Base-by-base conservation (phyloP, 2,329 filamentous ascomycete genomes). In the Tetracladium maxilliforme region DNA sequence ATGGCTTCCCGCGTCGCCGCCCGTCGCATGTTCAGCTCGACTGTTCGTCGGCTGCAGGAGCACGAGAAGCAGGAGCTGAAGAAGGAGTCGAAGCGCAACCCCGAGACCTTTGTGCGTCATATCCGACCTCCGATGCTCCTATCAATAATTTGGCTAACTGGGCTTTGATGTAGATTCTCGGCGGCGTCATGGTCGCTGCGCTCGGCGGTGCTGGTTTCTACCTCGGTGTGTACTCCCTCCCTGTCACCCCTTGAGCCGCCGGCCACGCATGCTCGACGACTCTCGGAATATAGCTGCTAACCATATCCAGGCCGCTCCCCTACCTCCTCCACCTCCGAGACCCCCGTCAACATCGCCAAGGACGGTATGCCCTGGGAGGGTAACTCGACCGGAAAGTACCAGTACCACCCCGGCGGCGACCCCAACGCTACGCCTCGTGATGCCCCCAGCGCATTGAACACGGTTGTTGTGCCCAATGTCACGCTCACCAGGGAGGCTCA, bases 401-500 rank as follows among this genome's bases (percentile, higher is more conserved):
- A 73, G 54, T 83, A 83, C 59, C 71, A 82, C 63, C 86, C 86
- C 31, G 80, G 82, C 43, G 90, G 86, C 43, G 82, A 95, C 58
- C 56, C 65, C 47, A 73, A 47, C 54, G 64, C 74, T 47, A 58
- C 70, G 33, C 78, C 80, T 51, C 83, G 77, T 62, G 82, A 94
- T 45, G 90, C 90, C 33, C 90, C 90, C 38, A 92, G 82, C 54
- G 90, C 90, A 35, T 61, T 98, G 57, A 93, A 98, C 67, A 80
- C 79, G 37, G 86, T 94, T 42, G 76, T 98, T 49, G 66, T 98
- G 28, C 90, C 90, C 45, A 78, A 92, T 48, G 86, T 98, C 48
- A 90, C 77, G 47, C 64, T 95, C 41, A 86, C 90, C 48, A 84
- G 92, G 82, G 68, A 77, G 45, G 71, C 94, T 37, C 90, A 98